These are phyloP conservation scores for Paecilomyces variotii DNA, from an alignment of 2,329 filamentous ascomycete species.

Conservation along the genomic window DNA sequence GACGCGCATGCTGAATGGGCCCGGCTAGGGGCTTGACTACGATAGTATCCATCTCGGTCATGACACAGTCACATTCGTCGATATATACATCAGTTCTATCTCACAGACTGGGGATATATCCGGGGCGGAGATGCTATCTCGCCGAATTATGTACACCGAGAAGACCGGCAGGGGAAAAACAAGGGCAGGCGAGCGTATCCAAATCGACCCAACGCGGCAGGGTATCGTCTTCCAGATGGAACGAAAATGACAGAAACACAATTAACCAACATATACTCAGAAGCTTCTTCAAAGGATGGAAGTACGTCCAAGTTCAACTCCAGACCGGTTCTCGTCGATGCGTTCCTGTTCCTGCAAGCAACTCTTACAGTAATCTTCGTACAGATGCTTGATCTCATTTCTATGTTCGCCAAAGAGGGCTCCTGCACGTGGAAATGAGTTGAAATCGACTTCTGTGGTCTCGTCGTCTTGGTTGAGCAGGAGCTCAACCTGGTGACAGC, in stretches of 20 bases:
- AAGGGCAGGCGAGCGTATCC: background rate
- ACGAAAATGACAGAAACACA: conserved; percentile 4
- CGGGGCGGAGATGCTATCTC: background rate
- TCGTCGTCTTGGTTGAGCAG: conserved; percentile 30
- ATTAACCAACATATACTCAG: conserved; percentile 5
- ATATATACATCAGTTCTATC: background rate
- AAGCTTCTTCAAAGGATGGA: conserved; percentile 6
- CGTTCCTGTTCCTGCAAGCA: conserved; percentile 42
- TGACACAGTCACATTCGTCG: background rate
- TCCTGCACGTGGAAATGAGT: conserved; percentile 17
- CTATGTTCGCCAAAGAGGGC: conserved; percentile 26
- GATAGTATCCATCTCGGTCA: background rate
- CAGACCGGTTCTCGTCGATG: conserved; percentile 9
- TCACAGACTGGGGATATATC: background rate
- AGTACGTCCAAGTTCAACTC: background rate
- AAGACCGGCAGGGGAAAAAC: background rate
- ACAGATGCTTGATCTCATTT: conserved; percentile 47
- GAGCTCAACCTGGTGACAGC: conserved; percentile 58
- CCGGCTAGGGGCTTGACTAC: background rate
- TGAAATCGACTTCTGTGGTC: conserved; percentile 14
- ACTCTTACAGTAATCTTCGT: conserved; percentile 55
- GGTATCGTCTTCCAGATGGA: conserved; percentile 7
- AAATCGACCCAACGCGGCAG: background rate
- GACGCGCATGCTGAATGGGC: too few species aligned
- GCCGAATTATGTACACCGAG: background rate